Evolutionary conservation across 352 stramenopile species (phyloP), one percentile per base, ranked within the genome.

Genomic region (Saprolegnia parasitica): DNA sequence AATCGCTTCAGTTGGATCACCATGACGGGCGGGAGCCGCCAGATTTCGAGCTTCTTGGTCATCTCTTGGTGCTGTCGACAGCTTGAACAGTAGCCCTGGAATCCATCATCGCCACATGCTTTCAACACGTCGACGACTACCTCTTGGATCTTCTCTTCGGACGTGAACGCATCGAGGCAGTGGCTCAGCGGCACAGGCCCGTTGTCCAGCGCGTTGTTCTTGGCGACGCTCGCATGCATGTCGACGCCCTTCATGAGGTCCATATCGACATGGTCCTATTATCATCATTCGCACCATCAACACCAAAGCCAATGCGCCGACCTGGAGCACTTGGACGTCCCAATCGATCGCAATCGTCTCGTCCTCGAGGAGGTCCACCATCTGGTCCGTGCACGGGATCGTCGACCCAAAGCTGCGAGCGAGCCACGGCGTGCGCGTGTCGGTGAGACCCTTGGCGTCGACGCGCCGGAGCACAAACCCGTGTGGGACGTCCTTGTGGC

Each of bases 1-100:
- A 99, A 99, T 49, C 98, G 87, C 84, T 99, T 99, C 40, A 99
- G 80, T 76, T 99, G 96, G 32, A 99, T 79, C 23, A 99, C 97
- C 71, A 99, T 95, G 15, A 99, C 96, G 13, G 97, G 95, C 0
- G 97, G 97, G 4, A 97, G 77, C 26, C 93, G 89, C 84, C 96
- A 99, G 18, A 99, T 90, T 75, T 98, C 92, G 39, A 99, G 85
- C 75, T 99, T 97, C 80, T 99, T 99, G 72, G 93, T 99, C 71
- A 98, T 98, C 65, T 97, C 88, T 54, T 97, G 86, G 67, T 98
- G 93, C 56, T 96, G 76, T 56, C 98, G 91, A 75, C 97, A 99
- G 72, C 89, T 96, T 24, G 90, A 97, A 79, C 97, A 99, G 77
- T 99, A 99, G 70, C 97, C 86, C 65, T 79, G 55, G 5, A 45